phyloP scores from a whole-genome alignment of 495 filamentous ascomycete genomes.

The Pyronema omphalodes region DNA sequence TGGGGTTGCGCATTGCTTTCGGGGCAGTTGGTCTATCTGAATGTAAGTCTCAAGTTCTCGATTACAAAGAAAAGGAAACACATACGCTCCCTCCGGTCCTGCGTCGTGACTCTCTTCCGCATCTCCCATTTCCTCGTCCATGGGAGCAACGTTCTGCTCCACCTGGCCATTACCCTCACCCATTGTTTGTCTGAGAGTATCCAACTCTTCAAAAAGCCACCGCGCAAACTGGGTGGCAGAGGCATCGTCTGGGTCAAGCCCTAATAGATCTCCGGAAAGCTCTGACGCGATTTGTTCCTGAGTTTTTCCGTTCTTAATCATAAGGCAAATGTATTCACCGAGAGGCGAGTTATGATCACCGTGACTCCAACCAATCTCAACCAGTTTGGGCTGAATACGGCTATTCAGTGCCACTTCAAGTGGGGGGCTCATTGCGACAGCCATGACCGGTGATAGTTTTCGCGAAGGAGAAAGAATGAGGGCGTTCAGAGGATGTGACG shows the following conservation, averaged over 20 bases:
- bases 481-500: too few relatives aligned
- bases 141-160: conserved; percentile 8
- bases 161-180: conserved; percentile 10
- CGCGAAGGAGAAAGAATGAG: background rate
- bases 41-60: background rate
- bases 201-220: conserved; percentile 76
- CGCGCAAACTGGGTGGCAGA: conserved; percentile 65
- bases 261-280: conserved; percentile 72
- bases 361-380: conserved; percentile 83
- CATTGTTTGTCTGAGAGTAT: conserved; percentile 35
- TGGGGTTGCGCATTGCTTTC: conserved; percentile 75
- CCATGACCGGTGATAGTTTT: conserved; percentile 34
- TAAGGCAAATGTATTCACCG: conserved; percentile 88
- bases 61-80: conserved; percentile 11
- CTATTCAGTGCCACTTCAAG: conserved; percentile 62
- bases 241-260: conserved; percentile 62
- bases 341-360: conserved; percentile 66
- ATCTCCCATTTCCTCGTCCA: conserved; percentile 57
- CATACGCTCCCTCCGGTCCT: conserved; percentile 52
- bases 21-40: conserved; percentile 67
- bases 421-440: conserved; percentile 51
- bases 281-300: conserved; percentile 77
- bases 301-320: conserved; percentile 87
- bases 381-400: conserved; percentile 75
- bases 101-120: conserved; percentile 31